Conservation (phyloP, 1,284 basidiomycete genomes). For the Ustilago sp. region DNA sequence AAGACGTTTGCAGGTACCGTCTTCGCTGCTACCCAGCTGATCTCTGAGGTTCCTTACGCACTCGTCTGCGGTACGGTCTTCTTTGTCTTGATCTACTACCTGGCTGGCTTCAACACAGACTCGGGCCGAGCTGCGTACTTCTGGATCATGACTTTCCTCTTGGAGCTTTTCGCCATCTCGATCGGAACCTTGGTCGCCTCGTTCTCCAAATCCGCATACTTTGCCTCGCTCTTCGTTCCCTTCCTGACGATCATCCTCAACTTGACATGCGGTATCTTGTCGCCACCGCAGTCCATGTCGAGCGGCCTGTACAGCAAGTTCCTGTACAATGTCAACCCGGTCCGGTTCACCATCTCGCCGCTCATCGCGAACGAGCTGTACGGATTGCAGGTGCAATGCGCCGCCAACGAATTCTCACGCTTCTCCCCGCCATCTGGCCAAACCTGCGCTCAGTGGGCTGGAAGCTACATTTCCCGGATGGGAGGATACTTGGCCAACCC, state of each 20-base stretch:
- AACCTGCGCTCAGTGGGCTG: slow-evolving; percentile 76
- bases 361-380: slow-evolving; percentile 85
- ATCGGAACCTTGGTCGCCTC: slow-evolving; percentile 69
- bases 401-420: slow-evolving; percentile 74
- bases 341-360: slow-evolving; percentile 54
- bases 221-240: slow-evolving; percentile 84
- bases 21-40: slow-evolving; percentile 67
- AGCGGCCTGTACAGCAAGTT: slow-evolving; percentile 55
- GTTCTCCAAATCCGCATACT: slow-evolving; percentile 73
- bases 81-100: slow-evolving; percentile 70
- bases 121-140: slow-evolving; percentile 78
- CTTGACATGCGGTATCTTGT: slow-evolving; percentile 75
- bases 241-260: slow-evolving; percentile 74
- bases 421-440: slow-evolving; percentile 81
- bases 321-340: slow-evolving; percentile 64
- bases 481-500: slow-evolving; percentile 86
- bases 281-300: slow-evolving; percentile 72
- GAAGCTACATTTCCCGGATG: slow-evolving; percentile 71
- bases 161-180: slow-evolving; percentile 58
- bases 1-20: slow-evolving; percentile 65
- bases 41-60: slow-evolving; percentile 77
- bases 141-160: slow-evolving; percentile 72
- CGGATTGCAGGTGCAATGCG: slow-evolving; percentile 78
- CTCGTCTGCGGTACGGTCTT: slow-evolving; percentile 72
- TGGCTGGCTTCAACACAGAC: slow-evolving; percentile 76